Base-by-base conservation (phyloP, 2,329 filamentous ascomycete species). In the Trichophyton mentagrophytes region DNA sequence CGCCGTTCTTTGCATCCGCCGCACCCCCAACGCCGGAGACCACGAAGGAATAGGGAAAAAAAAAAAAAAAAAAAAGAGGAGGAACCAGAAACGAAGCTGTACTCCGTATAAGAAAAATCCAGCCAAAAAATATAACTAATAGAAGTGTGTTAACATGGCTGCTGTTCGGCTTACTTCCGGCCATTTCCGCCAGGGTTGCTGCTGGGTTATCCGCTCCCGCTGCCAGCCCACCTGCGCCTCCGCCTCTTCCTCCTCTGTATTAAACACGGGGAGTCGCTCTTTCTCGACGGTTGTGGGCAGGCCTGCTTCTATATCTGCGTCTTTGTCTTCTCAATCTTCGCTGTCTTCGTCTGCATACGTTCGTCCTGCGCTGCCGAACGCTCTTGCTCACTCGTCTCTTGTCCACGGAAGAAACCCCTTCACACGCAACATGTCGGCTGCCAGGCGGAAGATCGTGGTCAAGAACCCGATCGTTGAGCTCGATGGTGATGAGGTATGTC, bases 391-490 rank as follows among this genome's bases (percentile, higher is more conserved):
- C 61, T 51, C n/a, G 20, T 53, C 51, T 55, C 53, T 59, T 47
- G 44, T 40, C 57, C 33, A 33, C 58, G 22, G 27, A 44, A 57
- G 20, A 44, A 57, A 44, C 62, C 2, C 38, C 51, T 20, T 44
- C 59, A 60, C 71, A 77, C 75, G 79, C 73, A 79, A 70, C 60
- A 79, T 79, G 73, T 71, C 76, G 60, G 61, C 65, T 17, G 71
- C 71, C 62, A 70, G 81, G 69, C 80, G 83, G 72, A 99, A 97
- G 87, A 97, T 97, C 83, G 93, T 95, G 84, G 93, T 99, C 81
- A 91, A 95, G 85, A 97, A 96, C 78, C 93, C 93, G 67, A 86
- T 99, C 74, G 93, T 99, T 76, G 93, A 97, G 81, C 84, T 97
- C 70, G 92, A 97, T 75, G 92, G 92, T 71, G 84, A 86, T 76